Evolutionary conservation across 31 red algal genomes (phyloP), one percentile per base, ranked within the genome.

Genomic region (Porphyra umbilicalis): DNA sequence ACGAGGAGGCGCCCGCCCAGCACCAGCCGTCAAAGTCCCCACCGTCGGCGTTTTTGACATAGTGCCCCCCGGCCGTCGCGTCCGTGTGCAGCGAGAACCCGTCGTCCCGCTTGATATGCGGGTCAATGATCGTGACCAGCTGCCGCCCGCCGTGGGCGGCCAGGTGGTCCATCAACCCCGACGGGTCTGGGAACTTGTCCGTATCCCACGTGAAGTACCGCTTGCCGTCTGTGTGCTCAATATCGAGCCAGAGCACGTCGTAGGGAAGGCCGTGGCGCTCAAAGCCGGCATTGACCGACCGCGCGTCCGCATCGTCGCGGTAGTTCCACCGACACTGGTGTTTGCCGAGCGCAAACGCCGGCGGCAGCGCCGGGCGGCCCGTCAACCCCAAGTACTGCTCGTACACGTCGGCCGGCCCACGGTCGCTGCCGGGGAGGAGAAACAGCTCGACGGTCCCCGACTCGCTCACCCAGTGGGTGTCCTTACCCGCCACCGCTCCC

Each of bases 291-390:
- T 99, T 88, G 0, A 99, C 97, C 11, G 76, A 33, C 34, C 81
- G 82, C 6, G 85, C 83, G 82, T 99, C 97, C 32, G 85, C 81
- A 13, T 99, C 89, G 80, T 95, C 88, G 39, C 90, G 90, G 88
- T 95, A 95, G 36, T 99, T 99, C 93, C 97, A 99, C 15, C 97
- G 88, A 38, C 89, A 96, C 88, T 99, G 97, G 90, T 99, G 97
- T 79, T 95, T 96, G 35, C 93, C 97, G 4, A 99, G 81, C 32
- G 97, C 81, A 84, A 99, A 99, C 35, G 85, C 67, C 77, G 90
- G 91, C 20, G 97, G 91, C 88, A 99, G 87, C 31, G 97, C 87
- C 25, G 97, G 86, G 25, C 67, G 80, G 31, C 97, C 97, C 6
- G 93, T 99, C 75, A 99, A 77, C 39, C 75, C 79, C 6, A 92